Base-by-base conservation (phyloP, 805 yeast genomes). In the Naumovozyma castellii region DNA sequence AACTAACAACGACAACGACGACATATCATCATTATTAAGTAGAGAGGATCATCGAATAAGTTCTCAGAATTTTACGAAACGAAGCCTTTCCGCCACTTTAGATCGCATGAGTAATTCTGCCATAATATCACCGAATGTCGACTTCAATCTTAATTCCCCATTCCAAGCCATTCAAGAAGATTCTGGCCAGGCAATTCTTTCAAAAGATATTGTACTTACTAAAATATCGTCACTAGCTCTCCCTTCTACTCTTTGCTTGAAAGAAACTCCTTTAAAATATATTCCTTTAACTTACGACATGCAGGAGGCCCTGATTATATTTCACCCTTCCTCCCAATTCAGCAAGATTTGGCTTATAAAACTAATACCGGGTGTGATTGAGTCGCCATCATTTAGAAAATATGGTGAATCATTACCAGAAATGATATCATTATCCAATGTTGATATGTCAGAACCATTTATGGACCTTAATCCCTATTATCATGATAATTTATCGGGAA, bases 131-230 rank as follows among this genome's bases (percentile, higher is more conserved):
- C 41, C 48, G n/a, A 41, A 38, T n/a, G 45, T 49, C 49, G 62
- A 48, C 42, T 54, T 41, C 46, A 51, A 35, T 35, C 55, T 37
- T 55, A 69, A 5, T 30, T 29, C 50, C n/a, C 33, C 40, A 3
- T 41, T 43, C 20, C 52, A 44, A 35, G 9, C 37, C 18, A 45
- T 34, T 12, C 41, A 42, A n/a, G 52, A 40, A 4, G 6, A 33
- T 19, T 31, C 45, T 1, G 36, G 37, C 22, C 49, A 50, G 31
- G 63, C 70, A 0, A 69, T 72, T 14, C 55, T 66, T 0, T 61
- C 78, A 31, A 84, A 81, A 48, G 94, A 85, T 55, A 70, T 80
- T 50, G 78, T 80, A n/a, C 62, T 84, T 43, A 76, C 87, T 0
- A 74, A 72, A 50, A 58, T 83, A 2, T 77, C 76, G 14, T 57